phyloP scores from a whole-genome alignment of 805 yeast genomes.

The Lachancea mirantina region DNA sequence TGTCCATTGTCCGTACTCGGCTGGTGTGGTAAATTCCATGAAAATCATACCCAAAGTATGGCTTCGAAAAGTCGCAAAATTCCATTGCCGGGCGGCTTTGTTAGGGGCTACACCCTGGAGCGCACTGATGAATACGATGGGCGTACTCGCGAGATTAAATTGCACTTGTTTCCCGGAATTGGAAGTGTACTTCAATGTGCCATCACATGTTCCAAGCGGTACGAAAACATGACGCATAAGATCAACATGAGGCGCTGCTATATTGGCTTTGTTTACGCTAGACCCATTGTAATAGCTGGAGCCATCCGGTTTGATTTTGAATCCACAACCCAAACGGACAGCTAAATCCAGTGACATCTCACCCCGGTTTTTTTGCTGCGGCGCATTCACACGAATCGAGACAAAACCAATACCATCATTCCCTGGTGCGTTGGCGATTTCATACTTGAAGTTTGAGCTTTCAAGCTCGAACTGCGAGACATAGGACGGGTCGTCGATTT shows the following conservation, averaged over 20 bases:
- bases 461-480: slow-evolving; percentile 17
- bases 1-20: slow-evolving; percentile 47
- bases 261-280: slow-evolving; percentile 48
- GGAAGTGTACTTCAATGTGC: slow-evolving; percentile 40
- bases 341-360: no score
- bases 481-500: slow-evolving; percentile 25
- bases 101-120: slow-evolving; percentile 89
- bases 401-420: no score
- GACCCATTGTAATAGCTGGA: slow-evolving; percentile 57
- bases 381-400: no score
- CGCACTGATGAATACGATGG: slow-evolving; percentile 73
- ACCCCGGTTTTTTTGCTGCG: no score
- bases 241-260: slow-evolving; percentile 45
- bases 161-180: slow-evolving; percentile 8
- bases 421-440: slow-evolving; percentile 8
- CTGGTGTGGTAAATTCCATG: slow-evolving; percentile 84
- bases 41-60: slow-evolving; percentile 55
- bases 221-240: slow-evolving; percentile 67
- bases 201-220: slow-evolving; percentile 65
- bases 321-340: no score
- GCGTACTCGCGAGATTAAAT: slow-evolving; percentile 29
- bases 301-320: slow-evolving; percentile 75
- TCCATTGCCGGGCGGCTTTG: slow-evolving; percentile 87
- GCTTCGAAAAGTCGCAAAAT: slow-evolving; percentile 73
- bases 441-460: slow-evolving; percentile 16